Conservation (phyloP, 1,284 basidiomycete species). For the Wallemia hederae region DNA sequence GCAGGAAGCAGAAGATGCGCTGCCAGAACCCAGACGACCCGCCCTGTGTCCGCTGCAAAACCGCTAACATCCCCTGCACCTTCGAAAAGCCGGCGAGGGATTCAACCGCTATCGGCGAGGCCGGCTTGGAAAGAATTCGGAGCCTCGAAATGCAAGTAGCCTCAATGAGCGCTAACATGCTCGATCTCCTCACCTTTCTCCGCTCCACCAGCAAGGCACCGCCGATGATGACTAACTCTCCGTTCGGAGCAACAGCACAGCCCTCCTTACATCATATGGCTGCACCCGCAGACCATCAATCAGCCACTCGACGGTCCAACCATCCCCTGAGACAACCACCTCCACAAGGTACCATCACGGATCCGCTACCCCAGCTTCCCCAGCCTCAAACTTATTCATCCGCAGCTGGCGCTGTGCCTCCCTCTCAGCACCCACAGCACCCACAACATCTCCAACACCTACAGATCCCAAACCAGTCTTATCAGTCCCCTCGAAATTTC, state of each 20-base stretch:
- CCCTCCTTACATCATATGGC: too few relatives aligned
- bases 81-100: background rate
- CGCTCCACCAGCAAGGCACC: background rate
- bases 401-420: background rate
- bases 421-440: background rate
- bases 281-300: background rate
- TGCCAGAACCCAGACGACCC: background rate
- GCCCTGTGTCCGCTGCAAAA: background rate
- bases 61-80: background rate
- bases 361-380: too few relatives aligned
- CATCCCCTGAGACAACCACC: background rate
- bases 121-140: background rate
- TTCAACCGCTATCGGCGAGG: background rate
- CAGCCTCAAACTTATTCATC: background rate
- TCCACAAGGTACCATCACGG: background rate
- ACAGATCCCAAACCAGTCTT: too few relatives aligned
- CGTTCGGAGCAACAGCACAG: too few relatives aligned
- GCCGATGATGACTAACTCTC: background rate
- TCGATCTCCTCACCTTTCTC: background rate
- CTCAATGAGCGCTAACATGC: background rate
- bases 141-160: background rate
- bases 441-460: background rate
- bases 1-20: background rate
- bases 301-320: background rate
- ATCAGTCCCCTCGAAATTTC: background rate